Base-by-base conservation (phyloP, 768 basidiomycete genomes). In the Suillus spraguei region DNA sequence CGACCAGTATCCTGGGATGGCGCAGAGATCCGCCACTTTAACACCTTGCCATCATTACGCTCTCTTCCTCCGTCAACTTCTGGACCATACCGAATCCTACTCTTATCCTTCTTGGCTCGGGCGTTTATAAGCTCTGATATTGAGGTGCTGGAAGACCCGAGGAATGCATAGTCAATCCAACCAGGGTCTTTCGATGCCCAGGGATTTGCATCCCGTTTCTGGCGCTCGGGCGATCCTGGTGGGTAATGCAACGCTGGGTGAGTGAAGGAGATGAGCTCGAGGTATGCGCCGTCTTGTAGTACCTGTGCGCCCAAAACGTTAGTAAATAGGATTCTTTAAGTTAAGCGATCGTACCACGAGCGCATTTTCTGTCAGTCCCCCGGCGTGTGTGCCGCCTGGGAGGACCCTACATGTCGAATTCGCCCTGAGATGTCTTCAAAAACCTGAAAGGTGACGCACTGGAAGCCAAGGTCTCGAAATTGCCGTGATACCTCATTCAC, bases 231-330 rank as follows among this genome's bases (percentile, higher is more conserved):
- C 36, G 84, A 82, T 9, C 76, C 77, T 0, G 79, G 80, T 2
- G 85, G 86, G 64, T 88, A 89, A 66, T 83, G 72, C 0, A 82
- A 80, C 11, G 75, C 72, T 1, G 86, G 82, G 60, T 86, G 80
- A 1, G 80, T 84, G 77, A 91, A 92, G 20, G 83, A 81, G 67
- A 92, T 83, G 38, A 92, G 82, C 69, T 92, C 90, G 53, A 92
- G 77, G 71, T 91, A 92, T 17, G 78, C 77, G 16, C 84, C 83
- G 63, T 89, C 88, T 35, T 73, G 72, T 28, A 90, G 73, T 49
- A 87, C 70, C 85, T 87, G n/a, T n/a, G 65, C 60, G 16, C 39
- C 22, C 20, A 20, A 42, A 61, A 33, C 17, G 59, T 62, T 16
- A 44, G 60, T 54, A 36, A 16, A 11, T 33, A 20, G 16, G 17